These are phyloP conservation scores for Saccharomyces hybrid DNA, from an alignment of 1,139 yeast genomes.

Conservation along the genomic window DNA sequence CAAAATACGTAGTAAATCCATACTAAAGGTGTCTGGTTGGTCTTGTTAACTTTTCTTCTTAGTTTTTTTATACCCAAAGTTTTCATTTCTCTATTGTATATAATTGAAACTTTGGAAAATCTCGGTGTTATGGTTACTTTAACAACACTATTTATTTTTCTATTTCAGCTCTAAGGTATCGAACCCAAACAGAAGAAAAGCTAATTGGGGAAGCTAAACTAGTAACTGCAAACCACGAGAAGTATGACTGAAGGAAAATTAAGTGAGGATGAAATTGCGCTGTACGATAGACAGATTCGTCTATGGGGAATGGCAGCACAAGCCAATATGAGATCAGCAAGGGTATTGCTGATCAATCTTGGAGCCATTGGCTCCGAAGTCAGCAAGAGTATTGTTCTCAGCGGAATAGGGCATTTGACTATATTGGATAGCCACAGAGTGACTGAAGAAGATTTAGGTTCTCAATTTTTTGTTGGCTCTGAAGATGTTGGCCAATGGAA, in stretches of 20 bases:
- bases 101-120: too few species aligned
- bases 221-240: too few species aligned
- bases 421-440: conserved; percentile 56
- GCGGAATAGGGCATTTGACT: conserved; percentile 78
- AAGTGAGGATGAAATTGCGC: conserved; percentile 69
- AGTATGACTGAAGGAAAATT: conserved; percentile 7
- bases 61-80: too few species aligned
- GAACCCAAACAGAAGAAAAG: too few species aligned
- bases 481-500: conserved; percentile 49
- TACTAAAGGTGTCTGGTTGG: conserved; percentile 20
- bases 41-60: too few species aligned
- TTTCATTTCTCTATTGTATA: too few species aligned
- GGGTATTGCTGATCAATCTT: conserved; percentile 56
- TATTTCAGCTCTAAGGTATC: too few species aligned
- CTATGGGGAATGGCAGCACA: conserved; percentile 97
- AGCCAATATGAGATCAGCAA: conserved; percentile 65
- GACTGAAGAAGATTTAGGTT: conserved; percentile 56
- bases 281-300: conserved; percentile 91
- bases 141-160: too few species aligned
- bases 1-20: conserved; percentile 71
- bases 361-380: conserved; percentile 75
- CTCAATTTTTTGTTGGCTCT: conserved; percentile 70
- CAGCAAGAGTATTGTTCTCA: conserved; percentile 77
- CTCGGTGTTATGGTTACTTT: too few species aligned
- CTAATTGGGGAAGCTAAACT: too few species aligned